Conservation (phyloP, 805 yeast genomes). For the Saccharomycopsis fibuligera region DNA sequence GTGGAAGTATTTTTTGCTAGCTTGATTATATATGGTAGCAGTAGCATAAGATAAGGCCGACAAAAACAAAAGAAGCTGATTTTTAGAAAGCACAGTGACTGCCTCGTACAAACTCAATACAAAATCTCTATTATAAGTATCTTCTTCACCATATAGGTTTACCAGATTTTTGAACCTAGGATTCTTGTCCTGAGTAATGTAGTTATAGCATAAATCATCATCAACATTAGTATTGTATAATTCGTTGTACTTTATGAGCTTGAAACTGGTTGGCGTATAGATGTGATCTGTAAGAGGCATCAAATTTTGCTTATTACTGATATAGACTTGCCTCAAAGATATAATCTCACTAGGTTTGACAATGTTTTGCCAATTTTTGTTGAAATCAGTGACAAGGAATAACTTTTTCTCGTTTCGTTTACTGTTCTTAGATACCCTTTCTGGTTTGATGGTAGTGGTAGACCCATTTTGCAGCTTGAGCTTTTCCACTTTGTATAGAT, state of each 20-base stretch:
- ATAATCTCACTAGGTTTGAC: not conserved
- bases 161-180: no score
- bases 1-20: not conserved
- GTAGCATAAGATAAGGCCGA: not conserved
- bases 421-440: not conserved
- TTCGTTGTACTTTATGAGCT: not conserved
- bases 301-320: not conserved
- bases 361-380: not conserved
- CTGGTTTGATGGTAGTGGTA: not conserved
- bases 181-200: not conserved
- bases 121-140: not conserved
- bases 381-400: not conserved
- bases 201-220: not conserved
- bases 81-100: not conserved
- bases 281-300: not conserved
- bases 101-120: not conserved
- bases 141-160: slow-evolving; percentile 31
- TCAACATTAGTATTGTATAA: not conserved
- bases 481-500: not conserved
- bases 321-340: not conserved
- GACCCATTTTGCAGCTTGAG: not conserved
- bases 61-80: not conserved
- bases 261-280: slow-evolving; percentile 1
- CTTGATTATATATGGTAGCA: not conserved
- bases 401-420: not conserved